These are phyloP conservation scores for Trifolium fragiferum DNA, from an alignment of 306 rosid genomes.

Conservation along the genomic window DNA sequence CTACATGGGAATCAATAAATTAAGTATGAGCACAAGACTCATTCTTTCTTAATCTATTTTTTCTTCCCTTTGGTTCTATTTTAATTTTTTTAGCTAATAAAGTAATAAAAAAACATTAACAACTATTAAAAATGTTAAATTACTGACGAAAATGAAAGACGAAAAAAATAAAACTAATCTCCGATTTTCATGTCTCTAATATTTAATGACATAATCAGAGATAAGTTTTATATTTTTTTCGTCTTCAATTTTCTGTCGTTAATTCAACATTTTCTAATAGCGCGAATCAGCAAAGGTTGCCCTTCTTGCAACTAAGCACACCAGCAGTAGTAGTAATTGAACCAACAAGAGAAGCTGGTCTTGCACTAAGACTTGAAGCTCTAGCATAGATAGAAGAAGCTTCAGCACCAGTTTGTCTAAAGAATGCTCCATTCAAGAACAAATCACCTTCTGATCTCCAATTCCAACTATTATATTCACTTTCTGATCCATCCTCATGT, in stretches of 20 bases:
- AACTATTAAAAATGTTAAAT: background rate
- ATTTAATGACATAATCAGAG: background rate
- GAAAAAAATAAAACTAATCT: background rate
- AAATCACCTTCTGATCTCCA: slow-evolving; percentile 92
- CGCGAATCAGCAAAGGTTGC: slow-evolving; percentile 57
- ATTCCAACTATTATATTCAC: slow-evolving; percentile 76
- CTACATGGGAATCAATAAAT: slow-evolving; percentile 7
- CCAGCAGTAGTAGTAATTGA: slow-evolving; percentile 84
- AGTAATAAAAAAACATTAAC: background rate
- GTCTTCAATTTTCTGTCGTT: background rate
- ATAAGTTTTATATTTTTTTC: background rate
- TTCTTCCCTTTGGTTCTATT: background rate
- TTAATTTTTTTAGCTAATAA: background rate
- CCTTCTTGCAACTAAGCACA: slow-evolving; percentile 70
- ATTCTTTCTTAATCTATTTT: background rate
- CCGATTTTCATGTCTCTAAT: background rate
- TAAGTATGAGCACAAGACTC: background rate
- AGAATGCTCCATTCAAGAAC: slow-evolving; percentile 81
- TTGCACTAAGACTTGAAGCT: slow-evolving; percentile 80
- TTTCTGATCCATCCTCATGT: slow-evolving; percentile 70
- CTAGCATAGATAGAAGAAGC: slow-evolving; percentile 70
- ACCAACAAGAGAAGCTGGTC: slow-evolving; percentile 84
- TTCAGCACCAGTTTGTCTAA: slow-evolving; percentile 72
- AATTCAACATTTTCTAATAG: background rate
- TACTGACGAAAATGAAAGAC: background rate